Base-by-base conservation (phyloP, 352 stramenopile species). In the Peronospora farinosa region DNA sequence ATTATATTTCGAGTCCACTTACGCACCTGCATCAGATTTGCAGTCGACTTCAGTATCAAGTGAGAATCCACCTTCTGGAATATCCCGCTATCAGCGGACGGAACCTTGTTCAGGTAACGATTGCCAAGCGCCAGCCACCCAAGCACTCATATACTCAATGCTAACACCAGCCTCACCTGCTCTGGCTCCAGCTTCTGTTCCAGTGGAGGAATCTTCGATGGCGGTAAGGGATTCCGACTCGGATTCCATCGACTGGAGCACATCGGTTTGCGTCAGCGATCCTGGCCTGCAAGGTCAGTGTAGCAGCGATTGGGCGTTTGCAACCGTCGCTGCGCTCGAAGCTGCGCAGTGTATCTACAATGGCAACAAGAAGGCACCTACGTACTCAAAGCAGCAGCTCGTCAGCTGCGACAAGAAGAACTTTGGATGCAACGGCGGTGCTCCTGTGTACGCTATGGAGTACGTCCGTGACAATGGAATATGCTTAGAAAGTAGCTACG, bases 261-360 rank as follows among this genome's bases (percentile, higher is more conserved):
- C 40, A n/a, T 72, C 69, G 4, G 37, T 21, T 11, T 80, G 66
- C 32, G 60, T 85, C 8, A 69, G 67, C 8, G 42, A 40, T 21
- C 55, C 98, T 28, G 96, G 97, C 49, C 92, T 99, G 66, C 96
- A 99, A 65, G 96, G 92, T 6, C 60, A 86, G 6, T 99, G 96
- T 60, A 94, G 95, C 39, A 96, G 87, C n/a, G 98, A 96, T 73
- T 99, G 96, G 95, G 87, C 94, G 4, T 99, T 99, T 68, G 96
- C 91, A 9, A 90, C 88, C 2, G 75, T 94, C 5, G 84, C 88
- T 3, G 90, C 83, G 5, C 60, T 97, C 2, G 92, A 98, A 69
- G 87, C 86, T 8, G 88, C 78, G 3, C 78, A 95, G 59, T 95
- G 84, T 21, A 82, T 98, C 28, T 46, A 57, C 7, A 74, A 66